Conservation (phyloP, 2,329 filamentous ascomycete species). For the Apiospora hydei region DNA sequence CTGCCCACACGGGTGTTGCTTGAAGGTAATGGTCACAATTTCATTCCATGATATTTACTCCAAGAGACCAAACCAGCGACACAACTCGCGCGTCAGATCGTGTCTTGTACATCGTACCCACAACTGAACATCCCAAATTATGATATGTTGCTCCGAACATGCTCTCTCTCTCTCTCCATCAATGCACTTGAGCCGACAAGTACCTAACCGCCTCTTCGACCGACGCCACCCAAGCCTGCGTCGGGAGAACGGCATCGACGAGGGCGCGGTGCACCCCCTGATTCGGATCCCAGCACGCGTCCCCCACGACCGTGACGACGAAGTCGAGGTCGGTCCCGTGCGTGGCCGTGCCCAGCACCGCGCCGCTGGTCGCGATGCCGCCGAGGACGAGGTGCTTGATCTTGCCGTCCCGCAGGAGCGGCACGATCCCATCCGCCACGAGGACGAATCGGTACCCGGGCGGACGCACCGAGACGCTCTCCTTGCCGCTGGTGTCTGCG, state of each 20-base stretch:
- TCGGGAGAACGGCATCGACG: background rate
- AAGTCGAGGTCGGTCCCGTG: constrained; percentile 31
- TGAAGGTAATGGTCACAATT: no score
- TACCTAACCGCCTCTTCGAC: background rate
- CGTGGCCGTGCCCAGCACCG: constrained; percentile 28
- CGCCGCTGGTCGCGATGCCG: constrained; percentile 30
- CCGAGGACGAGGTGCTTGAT: constrained; percentile 28
- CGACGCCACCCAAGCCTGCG: background rate
- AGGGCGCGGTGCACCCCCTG: background rate
- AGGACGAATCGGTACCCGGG: constrained; percentile 29
- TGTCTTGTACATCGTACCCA: no score
- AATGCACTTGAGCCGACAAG: no score
- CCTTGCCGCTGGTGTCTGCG: no score
- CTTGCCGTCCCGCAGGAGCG: constrained; percentile 28
- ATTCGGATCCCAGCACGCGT: constrained; percentile 31
- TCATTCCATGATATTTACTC: no score
- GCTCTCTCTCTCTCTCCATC: no score
- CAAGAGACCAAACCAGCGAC: no score
- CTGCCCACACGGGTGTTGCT: background rate
- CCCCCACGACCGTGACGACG: constrained; percentile 31
- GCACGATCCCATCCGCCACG: constrained; percentile 24
- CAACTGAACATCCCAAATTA: no score
- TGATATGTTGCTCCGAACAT: no score
- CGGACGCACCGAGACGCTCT: constrained; percentile 23
- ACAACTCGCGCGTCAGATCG: no score